Percentiles rank a stretch among this genome's conserved stretches.
phyloP scores from a whole-genome alignment of 345 rosid genomes.

The Turnera subulata region DNA sequence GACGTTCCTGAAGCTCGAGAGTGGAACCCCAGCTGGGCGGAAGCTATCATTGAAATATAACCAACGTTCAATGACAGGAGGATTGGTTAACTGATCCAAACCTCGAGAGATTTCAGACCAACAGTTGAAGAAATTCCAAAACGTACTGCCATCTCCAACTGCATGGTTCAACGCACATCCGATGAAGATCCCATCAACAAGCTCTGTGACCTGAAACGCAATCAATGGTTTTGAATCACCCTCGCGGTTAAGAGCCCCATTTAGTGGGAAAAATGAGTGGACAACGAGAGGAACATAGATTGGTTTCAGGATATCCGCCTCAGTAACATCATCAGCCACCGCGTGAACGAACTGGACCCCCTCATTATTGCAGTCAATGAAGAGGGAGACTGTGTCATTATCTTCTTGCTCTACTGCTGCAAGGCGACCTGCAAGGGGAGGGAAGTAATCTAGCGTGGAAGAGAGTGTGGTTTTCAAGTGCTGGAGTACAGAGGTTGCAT shows the following conservation, averaged over 20 bases:
- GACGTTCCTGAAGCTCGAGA: too few species aligned
- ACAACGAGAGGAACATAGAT: constrained; percentile 25
- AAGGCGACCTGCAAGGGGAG: too few species aligned
- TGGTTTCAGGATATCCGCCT: constrained; percentile 21
- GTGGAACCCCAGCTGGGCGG: too few species aligned
- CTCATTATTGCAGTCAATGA: too few species aligned
- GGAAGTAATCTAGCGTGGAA: too few species aligned
- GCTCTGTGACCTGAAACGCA: constrained; percentile 23
- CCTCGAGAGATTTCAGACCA: constrained; percentile 24
- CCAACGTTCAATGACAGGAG: constrained; percentile 26
- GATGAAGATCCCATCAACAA: constrained; percentile 17
- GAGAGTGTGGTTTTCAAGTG: constrained; percentile 6
- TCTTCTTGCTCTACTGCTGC: too few species aligned
- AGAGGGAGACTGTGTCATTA: too few species aligned
- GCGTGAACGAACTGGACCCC: too few species aligned
- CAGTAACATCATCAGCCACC: too few species aligned
- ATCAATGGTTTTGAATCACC: constrained; percentile 18
- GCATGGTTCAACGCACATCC: constrained; percentile 16
- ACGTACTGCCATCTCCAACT: constrained; percentile 11
- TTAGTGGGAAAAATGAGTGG: constrained; percentile 40
- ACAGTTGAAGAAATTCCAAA: constrained; percentile 25
- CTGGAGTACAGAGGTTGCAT: background rate
- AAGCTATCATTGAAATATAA: too few species aligned
- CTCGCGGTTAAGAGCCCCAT: constrained; percentile 24
- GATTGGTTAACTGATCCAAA: constrained; percentile 1